These are phyloP conservation scores for Torrubiella hemipterigena DNA, from an alignment of 2,329 filamentous ascomycete species.

Conservation along the genomic window DNA sequence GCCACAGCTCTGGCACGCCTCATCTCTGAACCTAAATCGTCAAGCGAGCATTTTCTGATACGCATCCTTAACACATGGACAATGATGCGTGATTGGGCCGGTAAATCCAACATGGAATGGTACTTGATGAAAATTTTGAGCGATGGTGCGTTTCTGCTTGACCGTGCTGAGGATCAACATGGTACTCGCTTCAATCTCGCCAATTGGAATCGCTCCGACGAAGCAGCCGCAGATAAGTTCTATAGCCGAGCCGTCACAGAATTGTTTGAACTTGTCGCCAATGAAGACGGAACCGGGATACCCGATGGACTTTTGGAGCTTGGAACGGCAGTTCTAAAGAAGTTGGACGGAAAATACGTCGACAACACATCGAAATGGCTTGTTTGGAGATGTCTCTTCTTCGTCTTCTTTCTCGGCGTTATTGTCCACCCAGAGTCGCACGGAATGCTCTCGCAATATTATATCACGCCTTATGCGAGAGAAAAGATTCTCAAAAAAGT, in stretches of 20 bases:
- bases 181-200: conserved; percentile 60
- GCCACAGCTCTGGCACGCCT: conserved; percentile 75
- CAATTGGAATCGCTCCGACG: conserved; percentile 65
- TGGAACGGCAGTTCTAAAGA: conserved; percentile 69
- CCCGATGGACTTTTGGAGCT: conserved; percentile 77
- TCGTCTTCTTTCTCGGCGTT: conserved; percentile 70
- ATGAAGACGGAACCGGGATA: conserved; percentile 72
- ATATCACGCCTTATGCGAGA: conserved; percentile 82
- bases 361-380: conserved; percentile 72
- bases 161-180: conserved; percentile 70
- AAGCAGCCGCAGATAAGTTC: conserved; percentile 75
- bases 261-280: conserved; percentile 77
- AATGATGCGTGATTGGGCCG: conserved; percentile 78
- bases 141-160: conserved; percentile 81
- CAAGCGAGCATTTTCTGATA: conserved; percentile 68
- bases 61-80: conserved; percentile 83
- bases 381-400: conserved; percentile 85
- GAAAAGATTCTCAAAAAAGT: conserved; percentile 73
- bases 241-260: conserved; percentile 71
- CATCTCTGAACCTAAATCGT: conserved; percentile 64
- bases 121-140: conserved; percentile 93
- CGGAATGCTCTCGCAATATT: conserved; percentile 73
- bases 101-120: conserved; percentile 79
- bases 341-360: conserved; percentile 60
- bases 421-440: conserved; percentile 80